Evolutionary conservation across 2,329 filamentous ascomycete genomes (phyloP), one percentile per base, ranked within the genome.

Genomic region (Didymosphaeria variabile): DNA sequence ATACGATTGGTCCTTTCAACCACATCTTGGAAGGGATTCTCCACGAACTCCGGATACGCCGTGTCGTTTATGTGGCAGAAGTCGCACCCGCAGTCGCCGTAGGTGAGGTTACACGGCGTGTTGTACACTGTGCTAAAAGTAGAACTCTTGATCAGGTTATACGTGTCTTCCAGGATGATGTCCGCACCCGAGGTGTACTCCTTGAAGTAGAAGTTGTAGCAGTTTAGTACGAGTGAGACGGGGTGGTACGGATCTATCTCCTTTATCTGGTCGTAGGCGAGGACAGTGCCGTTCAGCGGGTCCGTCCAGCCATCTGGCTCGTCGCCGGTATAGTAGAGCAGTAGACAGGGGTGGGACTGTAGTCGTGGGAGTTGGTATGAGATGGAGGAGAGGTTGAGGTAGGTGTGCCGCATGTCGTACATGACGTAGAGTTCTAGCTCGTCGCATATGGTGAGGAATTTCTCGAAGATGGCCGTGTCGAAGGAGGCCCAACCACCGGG

Each of bases 61-160:
- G 57, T 26, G 57, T 69, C 63, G 57, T 71, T 72, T 55, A 84
- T 85, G 2, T 73, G 65, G 72, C 87, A 90, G 72, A 86, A 83
- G 69, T 90, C 87, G 73, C 88, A 90, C 9, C 87, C 87, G 75
- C 87, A 88, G 76, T 86, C 84, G 63, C 87, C 87, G 55, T 88
- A 85, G 0, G 87, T 89, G 3, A 76, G 61, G 72, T 89, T 89
- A 71, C 85, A 87, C 0, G 75, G 72, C 0, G 87, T 89, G 60
- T 81, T 79, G 80, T 86, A 89, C 4, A 75, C 75, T 45, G 82
- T 82, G 9, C 82, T 86, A 65, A 79, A 86, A 2, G 80, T 84
- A 5, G 81, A 76, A 74, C 88, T 87, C 65, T 85, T 84, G 32
- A 82, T 85, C 61, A 90, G 81, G 0, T 87, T 87, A 70, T 89